A percentile compares a stretch with the other conserved stretches of the same genome.
phyloP scores from a whole-genome alignment of 202 grass and related monocot genomes.

The Carex arenaria region DNA sequence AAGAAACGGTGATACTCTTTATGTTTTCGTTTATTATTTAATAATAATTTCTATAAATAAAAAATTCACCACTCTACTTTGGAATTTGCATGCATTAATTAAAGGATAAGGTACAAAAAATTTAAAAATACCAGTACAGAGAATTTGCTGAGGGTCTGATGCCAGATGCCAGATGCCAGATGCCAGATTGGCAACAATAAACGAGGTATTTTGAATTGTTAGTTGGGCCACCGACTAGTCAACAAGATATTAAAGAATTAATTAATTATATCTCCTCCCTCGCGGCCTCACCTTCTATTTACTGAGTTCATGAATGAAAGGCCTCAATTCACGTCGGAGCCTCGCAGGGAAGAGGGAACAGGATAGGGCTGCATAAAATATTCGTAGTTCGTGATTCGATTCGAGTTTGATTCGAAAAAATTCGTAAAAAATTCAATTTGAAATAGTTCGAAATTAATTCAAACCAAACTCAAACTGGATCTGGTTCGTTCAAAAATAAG shows the following conservation, averaged over 20 bases:
- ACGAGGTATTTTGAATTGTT: background rate
- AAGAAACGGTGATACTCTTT: no score
- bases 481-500: no score
- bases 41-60: no score
- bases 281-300: background rate
- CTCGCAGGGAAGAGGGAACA: background rate
- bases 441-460: no score
- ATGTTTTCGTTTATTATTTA: no score
- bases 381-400: no score
- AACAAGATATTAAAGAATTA: background rate
- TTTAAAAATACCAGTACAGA: background rate
- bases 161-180: no score
- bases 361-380: no score
- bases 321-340: background rate
- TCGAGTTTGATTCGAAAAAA: no score
- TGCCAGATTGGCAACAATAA: background rate
- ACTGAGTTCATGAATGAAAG: background rate
- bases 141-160: background rate
- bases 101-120: background rate
- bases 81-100: background rate
- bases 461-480: no score
- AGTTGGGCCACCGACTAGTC: background rate
- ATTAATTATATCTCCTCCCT: background rate
- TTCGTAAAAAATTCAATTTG: no score
- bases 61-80: background rate